phyloP scores from a whole-genome alignment of 169 alveolate genomes.

The Blepharisma undulans region DNA sequence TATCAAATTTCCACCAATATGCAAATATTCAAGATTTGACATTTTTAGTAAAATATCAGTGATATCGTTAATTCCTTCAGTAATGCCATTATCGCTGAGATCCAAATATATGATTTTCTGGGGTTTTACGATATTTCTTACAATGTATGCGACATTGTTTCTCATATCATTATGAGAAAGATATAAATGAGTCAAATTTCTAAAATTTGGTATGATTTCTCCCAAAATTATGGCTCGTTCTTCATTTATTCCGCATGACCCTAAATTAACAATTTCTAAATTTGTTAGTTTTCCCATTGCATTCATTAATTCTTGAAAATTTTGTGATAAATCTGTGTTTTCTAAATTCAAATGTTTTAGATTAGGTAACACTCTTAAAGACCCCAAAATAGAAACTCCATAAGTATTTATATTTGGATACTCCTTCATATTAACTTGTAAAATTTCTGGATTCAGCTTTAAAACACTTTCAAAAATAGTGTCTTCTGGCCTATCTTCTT shows the following conservation, averaged over 20 bases:
- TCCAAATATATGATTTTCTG: not conserved
- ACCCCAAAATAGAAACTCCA: not conserved
- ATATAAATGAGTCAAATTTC: not conserved
- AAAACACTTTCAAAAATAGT: not conserved
- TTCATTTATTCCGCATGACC: not conserved
- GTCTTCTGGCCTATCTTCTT: not conserved
- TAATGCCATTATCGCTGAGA: not conserved
- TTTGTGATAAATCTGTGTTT: not conserved
- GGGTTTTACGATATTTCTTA: not conserved
- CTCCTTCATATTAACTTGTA: not conserved
- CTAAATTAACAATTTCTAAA: not conserved
- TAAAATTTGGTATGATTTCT: not conserved
- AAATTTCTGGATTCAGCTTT: not conserved
- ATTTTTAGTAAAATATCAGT: not conserved
- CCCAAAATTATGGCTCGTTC: not conserved
- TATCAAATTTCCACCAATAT: not conserved
- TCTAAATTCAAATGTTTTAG: not conserved
- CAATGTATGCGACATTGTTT: not conserved
- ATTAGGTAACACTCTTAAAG: not conserved
- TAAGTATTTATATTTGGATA: not conserved
- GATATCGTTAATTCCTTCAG: not conserved
- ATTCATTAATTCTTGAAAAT: not conserved
- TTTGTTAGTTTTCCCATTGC: not conserved
- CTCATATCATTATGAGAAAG: not conserved
- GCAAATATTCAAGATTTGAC: not conserved